phyloP scores from a whole-genome alignment of 1,284 basidiomycete genomes.

The Marasmius fiardii region DNA sequence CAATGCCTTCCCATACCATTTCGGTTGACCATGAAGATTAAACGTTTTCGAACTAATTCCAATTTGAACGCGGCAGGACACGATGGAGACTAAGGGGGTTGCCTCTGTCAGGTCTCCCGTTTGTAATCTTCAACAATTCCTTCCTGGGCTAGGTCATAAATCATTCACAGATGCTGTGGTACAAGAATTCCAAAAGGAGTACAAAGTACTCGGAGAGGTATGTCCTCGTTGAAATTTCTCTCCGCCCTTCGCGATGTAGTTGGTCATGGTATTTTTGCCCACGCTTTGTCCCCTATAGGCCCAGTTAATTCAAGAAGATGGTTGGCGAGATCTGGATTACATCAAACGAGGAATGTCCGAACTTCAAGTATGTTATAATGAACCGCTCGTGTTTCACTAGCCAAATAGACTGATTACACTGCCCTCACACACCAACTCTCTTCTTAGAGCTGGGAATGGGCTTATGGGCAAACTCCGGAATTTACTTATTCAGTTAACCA shows the following conservation, averaged over 20 bases:
- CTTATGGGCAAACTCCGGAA: constrained; percentile 92
- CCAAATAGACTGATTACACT: background rate
- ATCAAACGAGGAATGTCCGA: constrained; percentile 71
- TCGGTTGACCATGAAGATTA: too few species aligned
- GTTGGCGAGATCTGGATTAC: constrained; percentile 44
- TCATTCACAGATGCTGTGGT: constrained; percentile 73
- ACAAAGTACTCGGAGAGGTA: constrained; percentile 43
- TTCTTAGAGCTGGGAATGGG: constrained; percentile 86
- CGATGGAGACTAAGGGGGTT: constrained; percentile 83
- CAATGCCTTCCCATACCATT: background rate
- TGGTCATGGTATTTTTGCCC: background rate
- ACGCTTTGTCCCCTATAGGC: constrained; percentile 23
- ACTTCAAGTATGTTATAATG: constrained; percentile 50
- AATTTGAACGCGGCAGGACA: constrained; percentile 43
- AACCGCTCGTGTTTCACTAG: background rate
- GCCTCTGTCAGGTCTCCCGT: constrained; percentile 93
- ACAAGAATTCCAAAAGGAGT: constrained; percentile 66
- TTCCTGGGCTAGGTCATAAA: constrained; percentile 57
- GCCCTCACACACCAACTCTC: background rate
- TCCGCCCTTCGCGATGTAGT: background rate
- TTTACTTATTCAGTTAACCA: constrained; percentile 64
- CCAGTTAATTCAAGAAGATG: constrained; percentile 42
- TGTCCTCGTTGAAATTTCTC: constrained; percentile 23
- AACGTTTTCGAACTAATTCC: background rate
- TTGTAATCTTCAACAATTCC: constrained; percentile 71